Conservation (phyloP, 2,329 filamentous ascomycete species). For the Fusarium sp. region DNA sequence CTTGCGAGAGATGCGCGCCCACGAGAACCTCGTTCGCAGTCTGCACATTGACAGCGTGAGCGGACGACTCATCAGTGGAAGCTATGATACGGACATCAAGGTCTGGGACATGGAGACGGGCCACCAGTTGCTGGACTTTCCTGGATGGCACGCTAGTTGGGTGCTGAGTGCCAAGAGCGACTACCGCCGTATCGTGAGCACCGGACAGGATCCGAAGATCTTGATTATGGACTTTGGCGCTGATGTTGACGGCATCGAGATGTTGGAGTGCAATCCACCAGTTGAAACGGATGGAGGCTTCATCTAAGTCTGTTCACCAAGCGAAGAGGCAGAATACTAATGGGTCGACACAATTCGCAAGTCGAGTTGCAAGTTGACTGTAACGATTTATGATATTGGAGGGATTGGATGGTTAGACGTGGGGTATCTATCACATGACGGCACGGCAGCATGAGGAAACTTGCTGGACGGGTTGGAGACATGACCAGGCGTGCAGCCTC, state of each 20-base stretch:
- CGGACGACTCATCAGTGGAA: conserved; percentile 85
- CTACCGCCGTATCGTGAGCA: conserved; percentile 92
- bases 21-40: conserved; percentile 85
- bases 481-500: conserved; percentile 35
- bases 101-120: conserved; percentile 89
- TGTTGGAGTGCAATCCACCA: conserved; percentile 58
- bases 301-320: conserved; percentile 31
- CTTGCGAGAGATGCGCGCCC: conserved; percentile 79
- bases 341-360: conserved; percentile 4
- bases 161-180: conserved; percentile 96
- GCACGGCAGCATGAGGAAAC: conserved; percentile 28
- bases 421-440: conserved; percentile 3
- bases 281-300: conserved; percentile 36
- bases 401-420: conserved; percentile 31
- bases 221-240: conserved; percentile 91
- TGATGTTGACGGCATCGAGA: conserved; percentile 64
- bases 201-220: conserved; percentile 91
- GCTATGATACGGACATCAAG: conserved; percentile 95
- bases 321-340: conserved; percentile 10
- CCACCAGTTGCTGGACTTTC: conserved; percentile 79
- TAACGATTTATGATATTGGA: conserved; percentile 39
- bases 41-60: conserved; percentile 89
- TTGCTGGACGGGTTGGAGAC: conserved; percentile 27
- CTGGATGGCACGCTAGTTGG: conserved; percentile 97
- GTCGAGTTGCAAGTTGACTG: conserved; percentile 17